Conservation (phyloP, 768 basidiomycete genomes). For the Tylopilus sp. region DNA sequence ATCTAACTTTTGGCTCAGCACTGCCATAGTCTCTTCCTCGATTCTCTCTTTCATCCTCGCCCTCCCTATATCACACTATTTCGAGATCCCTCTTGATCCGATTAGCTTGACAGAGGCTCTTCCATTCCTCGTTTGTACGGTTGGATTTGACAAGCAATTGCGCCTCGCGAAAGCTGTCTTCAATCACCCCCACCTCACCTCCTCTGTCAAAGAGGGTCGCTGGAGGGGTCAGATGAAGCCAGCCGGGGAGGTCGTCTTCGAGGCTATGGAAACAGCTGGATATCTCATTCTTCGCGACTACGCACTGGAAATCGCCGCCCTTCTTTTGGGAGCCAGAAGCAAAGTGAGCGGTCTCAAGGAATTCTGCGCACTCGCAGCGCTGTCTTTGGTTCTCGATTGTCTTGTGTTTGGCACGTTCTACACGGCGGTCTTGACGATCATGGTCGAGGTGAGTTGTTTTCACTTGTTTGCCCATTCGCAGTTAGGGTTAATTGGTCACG, state of each 20-base stretch:
- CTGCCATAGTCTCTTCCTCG: slow-evolving; percentile 77
- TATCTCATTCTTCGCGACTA: slow-evolving; percentile 89
- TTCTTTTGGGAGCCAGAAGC: slow-evolving; percentile 81
- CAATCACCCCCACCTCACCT: slow-evolving; percentile 65
- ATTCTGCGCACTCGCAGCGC: slow-evolving; percentile 90
- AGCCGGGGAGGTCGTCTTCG: slow-evolving; percentile 79
- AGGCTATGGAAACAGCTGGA: slow-evolving; percentile 77
- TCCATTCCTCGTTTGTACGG: slow-evolving; percentile 95
- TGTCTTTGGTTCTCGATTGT: slow-evolving; percentile 86
- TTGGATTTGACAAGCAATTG: slow-evolving; percentile 97
- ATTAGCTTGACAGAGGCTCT: slow-evolving; percentile 92
- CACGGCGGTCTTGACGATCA: slow-evolving; percentile 83
- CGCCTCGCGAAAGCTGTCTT: slow-evolving; percentile 89
- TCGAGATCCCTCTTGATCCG: slow-evolving; percentile 88
- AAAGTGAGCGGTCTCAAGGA: slow-evolving; percentile 88
- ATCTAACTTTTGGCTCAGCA: slow-evolving; percentile 61
- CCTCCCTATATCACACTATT: slow-evolving; percentile 69
- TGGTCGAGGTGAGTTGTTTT: slow-evolving; percentile 76
- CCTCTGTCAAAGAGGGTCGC: slow-evolving; percentile 37
- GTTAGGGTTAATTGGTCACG: slow-evolving; percentile 11
- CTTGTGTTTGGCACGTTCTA: slow-evolving; percentile 88
- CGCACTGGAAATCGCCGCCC: slow-evolving; percentile 85
- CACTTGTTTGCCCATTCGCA: slow-evolving; percentile 7
- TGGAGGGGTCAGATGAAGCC: slow-evolving; percentile 58
- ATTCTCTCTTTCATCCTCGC: slow-evolving; percentile 82